Base-by-base conservation (phyloP, 2,329 filamentous ascomycete genomes). In the Ophiocordyceps camponoti-saundersi region DNA sequence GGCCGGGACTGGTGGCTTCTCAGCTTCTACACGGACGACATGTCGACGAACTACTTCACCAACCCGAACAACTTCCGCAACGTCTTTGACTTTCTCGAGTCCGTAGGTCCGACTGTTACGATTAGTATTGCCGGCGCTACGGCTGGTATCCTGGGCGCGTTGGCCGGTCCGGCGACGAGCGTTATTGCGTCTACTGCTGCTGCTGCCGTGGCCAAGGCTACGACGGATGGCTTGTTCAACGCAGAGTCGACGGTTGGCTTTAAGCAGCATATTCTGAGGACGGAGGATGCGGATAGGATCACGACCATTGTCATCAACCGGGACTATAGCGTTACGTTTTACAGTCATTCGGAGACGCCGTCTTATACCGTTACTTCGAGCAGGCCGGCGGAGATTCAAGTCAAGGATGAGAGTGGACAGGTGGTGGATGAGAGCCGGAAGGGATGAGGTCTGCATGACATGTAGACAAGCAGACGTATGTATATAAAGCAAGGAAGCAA, bases 1-100 rank as follows among this genome's bases (percentile, higher is more conserved):
- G 50, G 50, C 20, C 47, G 48, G 3, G 51, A 52, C 29, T 53
- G 48, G 50, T 53, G 50, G 50, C 15, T 47, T n/a, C 45, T 53
- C 34, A 48, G 45, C 30, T 53, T 48, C 43, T 50, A 48, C 20
- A 52, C 32, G 39, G 29, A 47, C 6, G 51, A 52, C 26, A 46
- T 52, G 46, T 29, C 22, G 26, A 52, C 34, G 23, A 45, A 29
- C 11, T 51, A 49, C 46, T 48, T 47, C 40, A 48, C 47, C 16
- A 48, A 48, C 41, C 51, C 51, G 11, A 44, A 50, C 3, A 53
- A 52, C 20, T 23, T 23, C 11, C 41, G 41, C 4, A 6, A 6
- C 22, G 21, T 42, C 21, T 16, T 42, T 12, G 41, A 42, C 11
- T 42, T 15, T 20, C 16, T 32, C 3, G 26, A 45, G 20, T 15